Base-by-base conservation (phyloP, 2,329 filamentous ascomycete species). In the Trichoderma sp. region DNA sequence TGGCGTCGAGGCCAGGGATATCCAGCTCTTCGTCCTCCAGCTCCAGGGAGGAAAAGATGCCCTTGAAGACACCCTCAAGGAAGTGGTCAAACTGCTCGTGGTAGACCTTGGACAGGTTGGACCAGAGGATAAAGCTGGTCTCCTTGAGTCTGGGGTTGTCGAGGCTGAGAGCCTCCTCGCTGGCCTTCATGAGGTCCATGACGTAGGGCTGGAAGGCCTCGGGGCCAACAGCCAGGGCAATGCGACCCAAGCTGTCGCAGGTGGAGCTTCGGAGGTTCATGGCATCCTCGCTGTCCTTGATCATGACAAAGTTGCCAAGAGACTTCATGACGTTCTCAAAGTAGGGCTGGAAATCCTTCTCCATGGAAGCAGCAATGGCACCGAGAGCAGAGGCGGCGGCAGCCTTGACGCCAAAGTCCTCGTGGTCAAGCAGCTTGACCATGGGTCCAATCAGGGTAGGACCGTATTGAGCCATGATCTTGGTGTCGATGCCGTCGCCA, bases 101-200 rank as follows among this genome's bases (percentile, higher is more conserved):
- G 85, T 98, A 98, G 11, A 98, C 95, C 87, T 97, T 97, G 77
- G 96, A 93, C 82, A 99, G 92, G 56, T 94, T 95, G 78, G 94
- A 95, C 96, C 97, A 99, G 73, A 99, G 89, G 77, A 98, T 97
- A 86, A 98, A 99, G 83, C 95, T 98, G 77, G 95, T 98, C 88
- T 99, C 97, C 84, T 95, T 94, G 69, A 98, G 91, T 75, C 95
- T 91, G 59, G 95, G 94, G 86, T 98, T 95, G 80, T 95, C 95
- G 3, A 99, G 91, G 80, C 93, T 89, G 2, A 98, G 89, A 74
- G 94, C 95, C 85, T 98, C 95, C 85, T 98, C 95, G 79, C 94
- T 98, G 16, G 96, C 93, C 81, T 93, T 90, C 94, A 99, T 98
- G 75, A 98, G 89, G 59, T 95, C 94, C 82, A 93, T 89, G 45